A percentile compares a stretch with the other conserved stretches of the same genome.
These are phyloP conservation scores for Periconia sp. DNA, from an alignment of 2,329 filamentous ascomycete species.

Conservation along the genomic window DNA sequence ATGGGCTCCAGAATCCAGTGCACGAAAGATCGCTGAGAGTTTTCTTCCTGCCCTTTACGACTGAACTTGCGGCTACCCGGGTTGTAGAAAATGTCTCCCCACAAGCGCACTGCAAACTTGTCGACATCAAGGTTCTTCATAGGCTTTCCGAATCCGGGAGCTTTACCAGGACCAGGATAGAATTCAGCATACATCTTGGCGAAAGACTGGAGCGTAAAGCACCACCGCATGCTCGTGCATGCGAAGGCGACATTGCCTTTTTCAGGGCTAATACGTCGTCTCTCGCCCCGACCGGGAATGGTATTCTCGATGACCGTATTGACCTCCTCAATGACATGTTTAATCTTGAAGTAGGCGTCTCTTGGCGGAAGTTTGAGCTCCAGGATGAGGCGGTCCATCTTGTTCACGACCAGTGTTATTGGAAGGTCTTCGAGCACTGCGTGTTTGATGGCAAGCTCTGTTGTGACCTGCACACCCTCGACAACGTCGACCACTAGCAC, in stretches of 20 bases:
- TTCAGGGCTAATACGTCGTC: slow-evolving; percentile 85
- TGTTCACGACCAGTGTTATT: slow-evolving; percentile 90
- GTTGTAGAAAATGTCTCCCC: slow-evolving; percentile 98
- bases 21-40: slow-evolving; percentile 84
- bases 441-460: slow-evolving; percentile 96
- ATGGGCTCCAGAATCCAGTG: slow-evolving; percentile 95
- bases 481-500: slow-evolving; percentile 95
- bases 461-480: slow-evolving; percentile 98
- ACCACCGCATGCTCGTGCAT: slow-evolving; percentile 93
- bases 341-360: slow-evolving; percentile 98
- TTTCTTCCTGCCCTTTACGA: slow-evolving; percentile 81
- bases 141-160: slow-evolving; percentile 40
- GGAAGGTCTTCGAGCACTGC: slow-evolving; percentile 89
- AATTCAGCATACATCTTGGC: slow-evolving; percentile 94
- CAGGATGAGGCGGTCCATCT: slow-evolving; percentile 93
- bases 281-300: slow-evolving; percentile 79
- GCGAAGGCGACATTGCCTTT: slow-evolving; percentile 98
- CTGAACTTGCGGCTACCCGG: slow-evolving; percentile 89
- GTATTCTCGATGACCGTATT: slow-evolving; percentile 94
- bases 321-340: slow-evolving; percentile 97
- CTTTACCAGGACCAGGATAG: slow-evolving; percentile 65
- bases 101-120: slow-evolving; percentile 84
- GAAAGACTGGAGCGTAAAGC: slow-evolving; percentile 92
- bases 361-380: slow-evolving; percentile 92
- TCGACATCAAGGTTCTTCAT: slow-evolving; percentile 67